Evolutionary conservation across 2,329 filamentous ascomycete species (phyloP).

Genomic region (Dothistroma septosporum): DNA sequence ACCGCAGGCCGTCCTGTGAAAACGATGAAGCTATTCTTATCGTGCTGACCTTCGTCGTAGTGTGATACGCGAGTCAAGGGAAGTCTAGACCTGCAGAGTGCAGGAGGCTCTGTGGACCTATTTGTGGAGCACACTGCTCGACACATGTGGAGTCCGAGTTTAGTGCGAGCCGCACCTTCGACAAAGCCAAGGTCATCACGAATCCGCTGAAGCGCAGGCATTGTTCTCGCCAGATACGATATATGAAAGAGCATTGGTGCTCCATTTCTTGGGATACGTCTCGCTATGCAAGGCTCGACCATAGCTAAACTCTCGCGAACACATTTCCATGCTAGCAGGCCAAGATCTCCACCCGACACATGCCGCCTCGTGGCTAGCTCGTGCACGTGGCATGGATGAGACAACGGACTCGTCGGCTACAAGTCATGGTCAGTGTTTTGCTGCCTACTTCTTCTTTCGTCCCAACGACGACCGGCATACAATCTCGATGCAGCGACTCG

Average conservation of each 20-base stretch:
- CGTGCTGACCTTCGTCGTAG: not conserved
- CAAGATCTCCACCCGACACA: not conserved
- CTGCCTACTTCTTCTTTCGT: not conserved
- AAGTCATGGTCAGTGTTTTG: not conserved
- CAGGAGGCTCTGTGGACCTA: not conserved
- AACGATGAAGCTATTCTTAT: not conserved
- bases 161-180: not conserved
- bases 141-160: not conserved
- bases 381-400: not conserved
- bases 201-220: not conserved
- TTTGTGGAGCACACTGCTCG: not conserved
- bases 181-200: not conserved
- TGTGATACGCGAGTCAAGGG: not conserved
- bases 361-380: not conserved
- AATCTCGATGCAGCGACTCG: not conserved
- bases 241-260: not conserved
- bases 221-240: not conserved
- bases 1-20: not conserved
- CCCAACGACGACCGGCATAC: not conserved
- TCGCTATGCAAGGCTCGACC: not conserved
- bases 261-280: not conserved
- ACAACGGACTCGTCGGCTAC: not conserved
- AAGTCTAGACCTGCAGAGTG: not conserved
- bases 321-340: not conserved
- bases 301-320: not conserved